Evolutionary conservation across 345 rosid genomes (phyloP), one percentile per base, ranked within the genome.

Genomic region (Gossypium bickii): DNA sequence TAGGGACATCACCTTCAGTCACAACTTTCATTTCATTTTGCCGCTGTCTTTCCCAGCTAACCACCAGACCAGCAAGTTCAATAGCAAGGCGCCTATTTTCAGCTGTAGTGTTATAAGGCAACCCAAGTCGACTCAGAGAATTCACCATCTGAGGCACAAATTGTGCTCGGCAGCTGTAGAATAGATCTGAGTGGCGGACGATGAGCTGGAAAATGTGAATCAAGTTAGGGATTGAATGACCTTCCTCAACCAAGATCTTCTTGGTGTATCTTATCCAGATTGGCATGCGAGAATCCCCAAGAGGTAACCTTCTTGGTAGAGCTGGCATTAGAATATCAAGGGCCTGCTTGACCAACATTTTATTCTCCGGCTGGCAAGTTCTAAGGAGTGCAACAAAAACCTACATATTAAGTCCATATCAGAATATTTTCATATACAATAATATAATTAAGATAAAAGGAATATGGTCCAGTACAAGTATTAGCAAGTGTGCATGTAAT

Each of bases 131-230:
- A 80, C 98, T 95, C 70, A 95, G 90, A 72, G 99, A 93, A 84
- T 95, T 95, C 78, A 95, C 99, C 99, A 95, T 95, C 83, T 95
- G 99, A 80, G 98, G 99, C 51, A 95, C 99, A 83, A 95, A 95
- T 72, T 95, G 99, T 22, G 98, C 99, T 83, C 99, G 89, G 81
- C 98, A 95, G 83, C 97, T 85, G 77, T 95, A 95, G 81, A 95
- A 95, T 79, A 95, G 96, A 83, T 95, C 87, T 76, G 99, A 89
- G 85, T 95, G 99, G 52, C 99, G 94, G 43, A 93, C 99, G 83
- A 95, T 91, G 76, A 95, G 92, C 83, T 93, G 97, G 87, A 95
- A 95, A 81, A 95, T 95, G 84, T 95, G 99, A 84, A 95, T 93
- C 87, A 95, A 81, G 86, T 95, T 95, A 65, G 98, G 93, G 76